Evolutionary conservation across 164 flowering plant species (phyloP).

Genomic region (Echeveria elegans): DNA sequence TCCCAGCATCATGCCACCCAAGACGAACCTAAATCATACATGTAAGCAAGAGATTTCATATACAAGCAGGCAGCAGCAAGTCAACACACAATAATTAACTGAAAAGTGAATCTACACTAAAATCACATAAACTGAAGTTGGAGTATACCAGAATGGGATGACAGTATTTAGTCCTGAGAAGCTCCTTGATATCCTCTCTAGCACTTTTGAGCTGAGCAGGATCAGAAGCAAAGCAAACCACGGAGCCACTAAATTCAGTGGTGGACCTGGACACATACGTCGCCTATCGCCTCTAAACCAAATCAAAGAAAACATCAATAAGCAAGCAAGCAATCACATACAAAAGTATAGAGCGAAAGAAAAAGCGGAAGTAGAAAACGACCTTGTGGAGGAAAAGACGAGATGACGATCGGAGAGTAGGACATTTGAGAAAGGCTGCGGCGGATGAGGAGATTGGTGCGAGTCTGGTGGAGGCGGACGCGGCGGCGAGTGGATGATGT

Average conservation of each 20-base stretch:
- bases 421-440: slow-evolving; percentile 16
- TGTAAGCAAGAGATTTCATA: neutral
- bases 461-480: slow-evolving; percentile 22
- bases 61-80: too few species aligned
- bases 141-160: slow-evolving; percentile 76
- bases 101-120: neutral
- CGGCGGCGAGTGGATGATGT: slow-evolving; percentile 19
- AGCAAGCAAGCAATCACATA: neutral
- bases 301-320: neutral
- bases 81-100: neutral
- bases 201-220: slow-evolving; percentile 75
- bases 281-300: slow-evolving; percentile 23
- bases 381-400: slow-evolving; percentile 37
- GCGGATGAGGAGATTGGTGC: slow-evolving; percentile 11
- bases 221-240: slow-evolving; percentile 55
- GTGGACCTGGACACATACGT: slow-evolving; percentile 12
- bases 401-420: slow-evolving; percentile 25
- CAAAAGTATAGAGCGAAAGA: neutral
- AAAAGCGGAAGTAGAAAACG: neutral
- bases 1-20: slow-evolving; percentile 99
- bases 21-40: slow-evolving; percentile 71
- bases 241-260: slow-evolving; percentile 23
- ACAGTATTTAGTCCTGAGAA: slow-evolving; percentile 56
- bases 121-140: neutral
- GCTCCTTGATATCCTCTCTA: slow-evolving; percentile 67